Evolutionary conservation across 2,329 filamentous ascomycete genomes (phyloP), one percentile per base, ranked within the genome.

Genomic region (Fusarium sambucinum): DNA sequence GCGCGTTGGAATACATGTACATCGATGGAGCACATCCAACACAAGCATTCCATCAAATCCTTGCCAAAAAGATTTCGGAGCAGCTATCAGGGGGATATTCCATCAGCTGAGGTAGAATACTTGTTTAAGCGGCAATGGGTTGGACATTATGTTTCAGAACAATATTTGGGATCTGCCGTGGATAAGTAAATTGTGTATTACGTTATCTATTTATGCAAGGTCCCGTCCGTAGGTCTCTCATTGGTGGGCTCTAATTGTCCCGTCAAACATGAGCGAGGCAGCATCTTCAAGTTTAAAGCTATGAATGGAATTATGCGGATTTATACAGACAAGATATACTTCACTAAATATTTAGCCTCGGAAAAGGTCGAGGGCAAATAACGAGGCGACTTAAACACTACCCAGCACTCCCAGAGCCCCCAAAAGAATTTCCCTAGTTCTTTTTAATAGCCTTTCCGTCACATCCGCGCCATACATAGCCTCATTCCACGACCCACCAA

Each of bases 11-110:
- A 25, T 63, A 63, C 5, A 63, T 63, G 59, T 63, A 63, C 10
- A 63, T 63, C 6, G 60, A 63, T 1, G 59, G 60, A 4, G 60
- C 60, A 5, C 60, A 63, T 50, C 60, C 60, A 8, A 63, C 60
- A 8, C 60, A 63, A 12, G 16, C 8, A 14, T 63, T 63, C 5
- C 60, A 63, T 12, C 59, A 63, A 12, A 45, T 63, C 3, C n/a
- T 63, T 10, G 60, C 60, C 3, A 63, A 45, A 13, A 58, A 25
- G 7, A 33, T 63, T 6, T 48, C 45, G 3, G 59, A 51, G 13
- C 52, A 63, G 0, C 11, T 63, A 4, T 12, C 11, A 16, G 30
- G 27, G 4, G 59, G 23, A 3, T 0, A 23, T 5, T 52, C 25
- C 1, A 8, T 52, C 5, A n/a, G 5, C 5, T 42, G 8, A 23